These are phyloP conservation scores for Scedosporium apiospermum DNA, from an alignment of 2,329 filamentous ascomycete genomes.

Conservation along the genomic window DNA sequence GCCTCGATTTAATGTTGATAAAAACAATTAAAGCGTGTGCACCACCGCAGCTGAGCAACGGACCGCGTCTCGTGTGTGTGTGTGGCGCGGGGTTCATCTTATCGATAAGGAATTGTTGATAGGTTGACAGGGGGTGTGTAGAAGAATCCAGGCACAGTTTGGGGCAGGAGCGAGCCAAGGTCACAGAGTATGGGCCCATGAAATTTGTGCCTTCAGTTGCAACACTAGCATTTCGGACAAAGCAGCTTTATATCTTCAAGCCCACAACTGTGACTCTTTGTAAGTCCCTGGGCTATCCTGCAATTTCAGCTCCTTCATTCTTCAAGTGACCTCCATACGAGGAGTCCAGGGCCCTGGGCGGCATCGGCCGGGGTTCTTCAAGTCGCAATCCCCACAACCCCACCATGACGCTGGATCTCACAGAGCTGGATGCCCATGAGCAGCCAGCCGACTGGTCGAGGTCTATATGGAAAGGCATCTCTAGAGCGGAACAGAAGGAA, in stretches of 20 bases:
- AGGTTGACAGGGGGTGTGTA: neutral
- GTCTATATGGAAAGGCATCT: constrained; percentile 65
- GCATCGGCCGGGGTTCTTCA: neutral
- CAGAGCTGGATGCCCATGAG: constrained; percentile 63
- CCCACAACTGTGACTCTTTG: no score
- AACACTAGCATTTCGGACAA: neutral
- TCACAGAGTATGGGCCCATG: neutral
- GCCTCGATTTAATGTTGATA: neutral
- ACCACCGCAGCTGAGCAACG: neutral
- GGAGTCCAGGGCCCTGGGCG: no score
- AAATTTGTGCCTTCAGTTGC: neutral
- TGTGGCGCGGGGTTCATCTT: neutral
- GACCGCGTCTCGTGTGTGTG: neutral
- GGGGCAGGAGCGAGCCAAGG: no score
- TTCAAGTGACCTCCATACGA: no score
- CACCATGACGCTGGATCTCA: constrained; percentile 17
- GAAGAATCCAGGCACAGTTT: no score
- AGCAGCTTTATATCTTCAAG: no score
- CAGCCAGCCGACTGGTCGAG: constrained; percentile 64
- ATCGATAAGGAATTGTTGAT: neutral
- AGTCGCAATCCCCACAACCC: neutral
- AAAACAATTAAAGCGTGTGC: neutral
- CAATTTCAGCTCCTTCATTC: no score
- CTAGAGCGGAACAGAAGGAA: constrained; percentile 44
- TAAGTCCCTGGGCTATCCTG: no score